These are phyloP conservation scores for Sonneratia alba DNA, from an alignment of 345 rosid species.

Conservation along the genomic window DNA sequence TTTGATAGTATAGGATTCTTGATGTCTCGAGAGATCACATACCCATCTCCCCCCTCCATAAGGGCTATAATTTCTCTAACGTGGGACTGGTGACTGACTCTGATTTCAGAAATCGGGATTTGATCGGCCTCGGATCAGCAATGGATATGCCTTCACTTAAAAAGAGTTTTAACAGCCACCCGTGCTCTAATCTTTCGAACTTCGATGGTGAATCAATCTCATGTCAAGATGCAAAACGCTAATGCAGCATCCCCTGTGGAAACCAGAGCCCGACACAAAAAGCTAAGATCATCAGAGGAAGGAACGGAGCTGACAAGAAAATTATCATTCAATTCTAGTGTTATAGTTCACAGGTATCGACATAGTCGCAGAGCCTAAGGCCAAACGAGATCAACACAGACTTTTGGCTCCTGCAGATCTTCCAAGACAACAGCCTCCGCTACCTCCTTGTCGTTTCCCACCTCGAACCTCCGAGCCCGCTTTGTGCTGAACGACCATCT, in stretches of 20 bases:
- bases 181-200: no score
- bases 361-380: neutral
- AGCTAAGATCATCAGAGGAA: neutral
- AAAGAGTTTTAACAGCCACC: no score
- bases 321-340: neutral
- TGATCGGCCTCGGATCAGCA: no score
- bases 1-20: no score
- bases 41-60: no score
- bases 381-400: constrained; percentile 14
- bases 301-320: neutral
- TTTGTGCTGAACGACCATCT: neutral
- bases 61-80: no score
- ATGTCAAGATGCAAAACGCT: no score
- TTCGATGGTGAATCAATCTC: no score
- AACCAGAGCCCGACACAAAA: neutral
- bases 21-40: no score
- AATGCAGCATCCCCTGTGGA: neutral
- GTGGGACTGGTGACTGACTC: no score
- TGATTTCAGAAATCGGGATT: no score
- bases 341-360: neutral
- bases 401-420: constrained; percentile 5
- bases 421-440: neutral
- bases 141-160: no score
- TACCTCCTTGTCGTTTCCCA: neutral
- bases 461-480: neutral